Percentiles rank a stretch among this genome's conserved stretches.
phyloP scores from a whole-genome alignment of 768 basidiomycete genomes.

The Austroboletus eburneus region DNA sequence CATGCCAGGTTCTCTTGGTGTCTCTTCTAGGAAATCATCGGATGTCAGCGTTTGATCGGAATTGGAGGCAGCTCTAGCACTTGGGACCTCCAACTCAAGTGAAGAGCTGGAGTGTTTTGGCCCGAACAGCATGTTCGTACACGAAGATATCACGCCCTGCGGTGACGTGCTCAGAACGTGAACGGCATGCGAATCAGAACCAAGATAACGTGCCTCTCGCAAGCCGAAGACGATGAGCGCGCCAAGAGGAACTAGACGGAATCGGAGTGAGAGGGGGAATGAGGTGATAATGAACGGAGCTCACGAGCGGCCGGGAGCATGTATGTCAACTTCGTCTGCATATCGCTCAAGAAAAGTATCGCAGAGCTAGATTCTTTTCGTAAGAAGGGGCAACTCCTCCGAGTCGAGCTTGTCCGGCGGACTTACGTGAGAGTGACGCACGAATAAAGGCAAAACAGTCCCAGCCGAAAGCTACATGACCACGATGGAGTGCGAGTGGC shows the following conservation, averaged over 20 bases:
- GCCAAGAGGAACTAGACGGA: slow-evolving; percentile 47
- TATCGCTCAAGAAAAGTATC: slow-evolving; percentile 34
- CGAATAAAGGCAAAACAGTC: slow-evolving; percentile 44
- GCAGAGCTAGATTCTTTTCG: slow-evolving; percentile 29
- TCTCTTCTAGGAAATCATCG: slow-evolving; percentile 1
- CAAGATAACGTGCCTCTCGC: slow-evolving; percentile 39
- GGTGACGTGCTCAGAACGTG: not conserved
- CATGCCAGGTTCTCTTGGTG: not conserved
- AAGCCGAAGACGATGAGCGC: slow-evolving; percentile 47
- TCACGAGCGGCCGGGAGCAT: slow-evolving; percentile 49
- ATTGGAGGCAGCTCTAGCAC: slow-evolving; percentile 19
- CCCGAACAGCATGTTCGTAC: slow-evolving; percentile 17
- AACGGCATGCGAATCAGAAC: not conserved
- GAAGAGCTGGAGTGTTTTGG: slow-evolving; percentile 9
- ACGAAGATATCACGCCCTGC: slow-evolving; percentile 39
- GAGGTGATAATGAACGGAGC: slow-evolving; percentile 12
- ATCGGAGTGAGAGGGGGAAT: slow-evolving; percentile 2
- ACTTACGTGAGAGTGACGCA: slow-evolving; percentile 42
- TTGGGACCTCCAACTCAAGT: slow-evolving; percentile 17
- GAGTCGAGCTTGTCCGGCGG: not conserved
- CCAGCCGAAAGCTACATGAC: slow-evolving; percentile 36
- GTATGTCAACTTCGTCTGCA: slow-evolving; percentile 34
- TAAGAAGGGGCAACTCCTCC: not conserved
- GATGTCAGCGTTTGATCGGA: slow-evolving; percentile 8
- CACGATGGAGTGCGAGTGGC: slow-evolving; percentile 34